Base-by-base conservation (phyloP, 164 flowering plant genomes). In the Aristolochia fimbriata region DNA sequence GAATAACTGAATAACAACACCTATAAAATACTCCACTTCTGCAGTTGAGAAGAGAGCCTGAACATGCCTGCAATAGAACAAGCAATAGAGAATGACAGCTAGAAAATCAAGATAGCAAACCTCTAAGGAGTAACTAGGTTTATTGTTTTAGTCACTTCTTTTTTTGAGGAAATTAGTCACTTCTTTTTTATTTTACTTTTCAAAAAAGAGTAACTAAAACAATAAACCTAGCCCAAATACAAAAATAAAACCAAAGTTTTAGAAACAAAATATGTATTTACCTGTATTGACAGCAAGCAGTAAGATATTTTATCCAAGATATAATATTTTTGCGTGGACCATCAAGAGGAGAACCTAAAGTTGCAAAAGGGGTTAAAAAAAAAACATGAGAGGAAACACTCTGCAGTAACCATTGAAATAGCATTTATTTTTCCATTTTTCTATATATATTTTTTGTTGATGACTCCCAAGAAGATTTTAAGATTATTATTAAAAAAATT, bases 241-340 rank as follows among this genome's bases (percentile, higher is more conserved):
- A 16, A 48, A 60, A 15, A 7, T 60, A 37, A 37, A 37, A 37
- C 9, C 9, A 30, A 12, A 58, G 50, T 3, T 13, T 49, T 20
- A 15, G 27, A 3, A n/a, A 24, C 46, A 31, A 7, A n/a, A 19
- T 47, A 10, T 45, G 59, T 80, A 67, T 37, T 37, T 66, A 88
- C 97, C 96, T 89, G 47, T 56, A 61, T 70, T 70, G 82, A 74
- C 78, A 78, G 70, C 79, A 84, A 66, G 62, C 77, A 64, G 76
- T 63, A 1, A 70, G 60, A 69, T 74, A 79, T 73, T 76, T 87
- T 65, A 86, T 63, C 97, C 91, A 93, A 50, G 68, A 67, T 76
- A 81, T 78, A 60, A 93, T 82, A 75, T 86, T 89, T 73, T 76
- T 83, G 9, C 86, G 88, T 59, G 88, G 92, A 49, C 87, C 86